phyloP scores from a whole-genome alignment of 2,329 filamentous ascomycete genomes.

The Neonectria magnoliae region DNA sequence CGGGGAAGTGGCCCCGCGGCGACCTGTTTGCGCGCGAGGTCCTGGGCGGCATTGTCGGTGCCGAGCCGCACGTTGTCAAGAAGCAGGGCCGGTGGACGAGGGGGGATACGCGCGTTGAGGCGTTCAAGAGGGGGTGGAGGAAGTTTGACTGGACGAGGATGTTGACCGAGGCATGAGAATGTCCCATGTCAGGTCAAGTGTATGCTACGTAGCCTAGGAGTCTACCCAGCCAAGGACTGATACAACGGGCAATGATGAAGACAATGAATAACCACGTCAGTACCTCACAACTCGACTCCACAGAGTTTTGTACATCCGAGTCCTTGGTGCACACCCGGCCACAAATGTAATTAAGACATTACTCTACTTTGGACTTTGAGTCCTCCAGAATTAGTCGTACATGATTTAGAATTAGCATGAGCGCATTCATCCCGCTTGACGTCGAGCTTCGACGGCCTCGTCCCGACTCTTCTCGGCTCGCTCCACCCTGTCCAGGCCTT shows the following conservation, averaged over 20 bases:
- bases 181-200: too few species aligned
- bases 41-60: conserved; percentile 90
- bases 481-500: neutral
- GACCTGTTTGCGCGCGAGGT: conserved; percentile 94
- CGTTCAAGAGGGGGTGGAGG: conserved; percentile 85
- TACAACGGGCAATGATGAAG: too few species aligned
- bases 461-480: neutral
- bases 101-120: conserved; percentile 75
- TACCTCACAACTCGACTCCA: too few species aligned
- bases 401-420: conserved; percentile 26
- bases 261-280: too few species aligned
- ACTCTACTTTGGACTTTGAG: conserved; percentile 22
- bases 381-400: conserved; percentile 41
- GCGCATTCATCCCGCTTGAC: conserved; percentile 4
- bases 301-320: neutral
- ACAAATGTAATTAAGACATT: conserved; percentile 38
- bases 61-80: conserved; percentile 84
- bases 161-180: conserved; percentile 51
- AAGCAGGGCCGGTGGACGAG: conserved; percentile 87
- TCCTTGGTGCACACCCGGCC: conserved; percentile 10
- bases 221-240: neutral
- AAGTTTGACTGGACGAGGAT: conserved; percentile 89
- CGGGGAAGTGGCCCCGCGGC: conserved; percentile 84
- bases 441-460: neutral
- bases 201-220: too few species aligned